Percentiles rank a stretch among this genome's conserved stretches.
These are phyloP conservation scores for Ganoderma boninense DNA, from an alignment of 1,284 basidiomycete species.

Conservation along the genomic window DNA sequence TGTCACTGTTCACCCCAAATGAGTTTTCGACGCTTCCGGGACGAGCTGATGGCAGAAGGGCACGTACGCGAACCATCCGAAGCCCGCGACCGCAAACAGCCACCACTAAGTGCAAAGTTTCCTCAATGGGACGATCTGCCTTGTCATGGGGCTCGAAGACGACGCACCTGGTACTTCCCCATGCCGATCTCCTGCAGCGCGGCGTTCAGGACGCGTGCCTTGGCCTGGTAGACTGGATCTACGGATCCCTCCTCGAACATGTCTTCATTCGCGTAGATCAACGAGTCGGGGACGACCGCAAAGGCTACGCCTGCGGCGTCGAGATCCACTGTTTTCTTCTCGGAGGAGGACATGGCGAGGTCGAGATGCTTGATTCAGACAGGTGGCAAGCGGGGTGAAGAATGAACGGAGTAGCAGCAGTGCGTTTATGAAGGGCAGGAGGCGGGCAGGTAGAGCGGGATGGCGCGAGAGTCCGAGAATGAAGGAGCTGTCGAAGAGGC, in stretches of 20 bases:
- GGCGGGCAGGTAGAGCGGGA: background rate
- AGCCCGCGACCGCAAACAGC: conserved; percentile 67
- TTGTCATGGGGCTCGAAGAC: background rate
- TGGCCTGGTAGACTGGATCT: conserved; percentile 64
- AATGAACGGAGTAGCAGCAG: background rate
- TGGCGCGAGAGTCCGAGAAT: background rate
- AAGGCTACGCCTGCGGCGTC: conserved; percentile 24
- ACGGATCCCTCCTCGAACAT: conserved; percentile 55
- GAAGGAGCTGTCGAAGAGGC: background rate
- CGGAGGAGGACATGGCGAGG: conserved; percentile 17
- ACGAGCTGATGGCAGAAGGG: background rate
- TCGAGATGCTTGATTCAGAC: background rate
- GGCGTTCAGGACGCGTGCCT: conserved; percentile 62
- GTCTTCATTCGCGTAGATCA: conserved; percentile 25
- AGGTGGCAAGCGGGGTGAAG: background rate
- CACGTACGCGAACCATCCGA: conserved; percentile 76
- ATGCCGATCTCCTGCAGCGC: conserved; percentile 72
- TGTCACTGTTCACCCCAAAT: conserved; percentile 45
- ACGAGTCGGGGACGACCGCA: conserved; percentile 5
- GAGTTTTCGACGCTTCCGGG: conserved; percentile 1
- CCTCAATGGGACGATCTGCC: conserved; percentile 1
- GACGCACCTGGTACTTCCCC: conserved; percentile 71
- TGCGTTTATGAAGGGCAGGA: background rate
- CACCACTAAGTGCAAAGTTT: conserved; percentile 50
- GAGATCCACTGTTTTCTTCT: conserved; percentile 18